Conservation (phyloP, 164 flowering plant genomes). For the Sextonia rubra region DNA sequence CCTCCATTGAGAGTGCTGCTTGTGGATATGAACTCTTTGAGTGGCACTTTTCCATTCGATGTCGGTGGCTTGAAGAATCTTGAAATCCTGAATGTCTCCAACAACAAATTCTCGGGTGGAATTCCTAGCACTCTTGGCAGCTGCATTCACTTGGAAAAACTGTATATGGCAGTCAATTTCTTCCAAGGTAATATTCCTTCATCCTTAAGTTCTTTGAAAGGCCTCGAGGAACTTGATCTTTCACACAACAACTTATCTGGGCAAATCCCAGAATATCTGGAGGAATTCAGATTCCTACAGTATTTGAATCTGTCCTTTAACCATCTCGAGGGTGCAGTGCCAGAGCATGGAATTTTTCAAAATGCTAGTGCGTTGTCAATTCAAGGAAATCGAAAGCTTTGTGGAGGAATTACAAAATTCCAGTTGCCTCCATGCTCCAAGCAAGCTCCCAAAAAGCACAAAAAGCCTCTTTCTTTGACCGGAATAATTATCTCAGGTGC, state of each 20-base stretch:
- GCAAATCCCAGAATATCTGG: constrained; percentile 5
- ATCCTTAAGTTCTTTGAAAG: not conserved
- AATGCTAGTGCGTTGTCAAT: constrained; percentile 9
- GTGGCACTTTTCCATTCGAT: constrained; percentile 26
- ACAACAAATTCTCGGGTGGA: too few relatives aligned
- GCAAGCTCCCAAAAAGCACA: not conserved
- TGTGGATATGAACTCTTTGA: constrained; percentile 24
- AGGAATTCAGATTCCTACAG: not conserved
- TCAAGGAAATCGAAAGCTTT: constrained; percentile 19
- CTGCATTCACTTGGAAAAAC: constrained; percentile 12
- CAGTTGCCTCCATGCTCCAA: constrained; percentile 17
- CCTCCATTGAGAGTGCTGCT: not conserved
- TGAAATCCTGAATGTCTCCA: constrained; percentile 14
- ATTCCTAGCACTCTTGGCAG: constrained; percentile 26
- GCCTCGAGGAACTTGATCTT: constrained; percentile 12
- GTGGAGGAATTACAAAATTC: constrained; percentile 19
- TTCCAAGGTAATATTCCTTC: constrained; percentile 27
- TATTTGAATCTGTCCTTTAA: constrained; percentile 13
- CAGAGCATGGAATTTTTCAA: constrained; percentile 3
- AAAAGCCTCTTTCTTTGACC: too few relatives aligned
- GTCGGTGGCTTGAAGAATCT: constrained; percentile 26
- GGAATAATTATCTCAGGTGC: not conserved
- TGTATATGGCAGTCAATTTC: constrained; percentile 17
- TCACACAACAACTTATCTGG: constrained; percentile 15
- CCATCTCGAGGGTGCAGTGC: constrained; percentile 13